A percentile compares a stretch with the other conserved stretches of the same genome.
phyloP scores from a whole-genome alignment of 1,284 basidiomycete genomes.

The Ceratobasidium sp. region DNA sequence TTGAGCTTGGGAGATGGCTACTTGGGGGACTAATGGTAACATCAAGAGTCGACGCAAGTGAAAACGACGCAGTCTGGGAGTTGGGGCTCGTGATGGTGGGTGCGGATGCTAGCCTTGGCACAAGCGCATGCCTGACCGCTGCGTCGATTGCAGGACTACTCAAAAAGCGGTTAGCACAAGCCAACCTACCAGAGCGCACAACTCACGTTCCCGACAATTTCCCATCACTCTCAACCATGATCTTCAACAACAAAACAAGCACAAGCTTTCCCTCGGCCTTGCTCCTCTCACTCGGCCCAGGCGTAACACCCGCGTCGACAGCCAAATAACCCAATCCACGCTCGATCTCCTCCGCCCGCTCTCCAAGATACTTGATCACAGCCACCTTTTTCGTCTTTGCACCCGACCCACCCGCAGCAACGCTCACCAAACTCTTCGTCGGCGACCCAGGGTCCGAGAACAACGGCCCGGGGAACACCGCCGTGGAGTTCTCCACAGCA shows the following conservation, averaged over 20 bases:
- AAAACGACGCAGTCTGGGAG: constrained; percentile 34
- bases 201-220: constrained; percentile 81
- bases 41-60: constrained; percentile 47
- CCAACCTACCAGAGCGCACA: not conserved
- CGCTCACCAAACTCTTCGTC: constrained; percentile 72
- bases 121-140: constrained; percentile 70
- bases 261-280: constrained; percentile 80
- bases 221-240: constrained; percentile 89
- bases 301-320: constrained; percentile 49
- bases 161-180: constrained; percentile 1
- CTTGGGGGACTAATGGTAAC: constrained; percentile 18
- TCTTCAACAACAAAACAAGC: constrained; percentile 77
- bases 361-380: constrained; percentile 79
- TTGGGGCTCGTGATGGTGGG: constrained; percentile 46
- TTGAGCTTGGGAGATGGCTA: constrained; percentile 46
- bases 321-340: constrained; percentile 79
- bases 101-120: constrained; percentile 62
- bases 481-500: constrained; percentile 66
- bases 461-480: constrained; percentile 85
- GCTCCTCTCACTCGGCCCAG: constrained; percentile 63
- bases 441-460: constrained; percentile 78
- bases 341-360: constrained; percentile 78
- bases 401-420: constrained; percentile 59
- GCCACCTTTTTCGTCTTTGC: constrained; percentile 85
- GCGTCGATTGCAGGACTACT: constrained; percentile 76